phyloP scores from a whole-genome alignment of 1,284 basidiomycete genomes.

The Ustilago lituana region DNA sequence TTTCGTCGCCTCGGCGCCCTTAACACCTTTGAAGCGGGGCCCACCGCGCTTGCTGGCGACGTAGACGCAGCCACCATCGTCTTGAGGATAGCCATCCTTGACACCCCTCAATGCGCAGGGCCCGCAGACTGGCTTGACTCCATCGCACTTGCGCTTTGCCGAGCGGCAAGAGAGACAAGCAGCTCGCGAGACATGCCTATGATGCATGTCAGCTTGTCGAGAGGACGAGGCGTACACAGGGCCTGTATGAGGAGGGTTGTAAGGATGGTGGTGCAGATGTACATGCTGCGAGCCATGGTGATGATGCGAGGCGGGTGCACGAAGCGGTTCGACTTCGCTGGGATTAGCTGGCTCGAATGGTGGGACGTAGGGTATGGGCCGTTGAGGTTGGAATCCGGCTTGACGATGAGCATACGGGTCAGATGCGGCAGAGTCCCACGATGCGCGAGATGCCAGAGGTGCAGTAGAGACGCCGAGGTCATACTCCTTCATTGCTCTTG shows the following conservation, averaged over 20 bases:
- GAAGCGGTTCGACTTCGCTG: conserved; percentile 20
- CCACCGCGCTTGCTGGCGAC: conserved; percentile 59
- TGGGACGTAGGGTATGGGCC: conserved; percentile 19
- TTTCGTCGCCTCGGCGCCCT: conserved; percentile 49
- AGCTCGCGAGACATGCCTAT: conserved; percentile 47
- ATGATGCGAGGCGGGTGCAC: conserved; percentile 9
- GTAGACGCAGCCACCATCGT: conserved; percentile 53
- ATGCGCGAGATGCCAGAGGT: conserved; percentile 4
- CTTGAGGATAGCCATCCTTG: conserved; percentile 36
- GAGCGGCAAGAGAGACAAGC: conserved; percentile 59
- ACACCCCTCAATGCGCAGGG: conserved; percentile 53
- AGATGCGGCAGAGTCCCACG: conserved; percentile 13
- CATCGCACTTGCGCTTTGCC: conserved; percentile 60
- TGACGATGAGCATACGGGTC: conserved; percentile 24
- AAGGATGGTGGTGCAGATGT: conserved; percentile 33
- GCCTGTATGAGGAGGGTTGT: conserved; percentile 8
- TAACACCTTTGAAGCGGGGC: conserved; percentile 59
- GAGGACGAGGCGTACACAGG: conserved; percentile 25
- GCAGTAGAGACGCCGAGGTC: conserved; percentile 11
- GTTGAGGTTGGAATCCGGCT: conserved; percentile 16
- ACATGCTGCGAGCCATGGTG: conserved; percentile 25
- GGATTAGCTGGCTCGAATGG: conserved; percentile 23
- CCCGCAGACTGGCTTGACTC: conserved; percentile 53
- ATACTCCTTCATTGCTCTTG: conserved; percentile 36
- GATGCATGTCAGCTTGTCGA: conserved; percentile 27